Evolutionary conservation across 495 filamentous ascomycete species (phyloP).

Genomic region (Cercophora sp.): DNA sequence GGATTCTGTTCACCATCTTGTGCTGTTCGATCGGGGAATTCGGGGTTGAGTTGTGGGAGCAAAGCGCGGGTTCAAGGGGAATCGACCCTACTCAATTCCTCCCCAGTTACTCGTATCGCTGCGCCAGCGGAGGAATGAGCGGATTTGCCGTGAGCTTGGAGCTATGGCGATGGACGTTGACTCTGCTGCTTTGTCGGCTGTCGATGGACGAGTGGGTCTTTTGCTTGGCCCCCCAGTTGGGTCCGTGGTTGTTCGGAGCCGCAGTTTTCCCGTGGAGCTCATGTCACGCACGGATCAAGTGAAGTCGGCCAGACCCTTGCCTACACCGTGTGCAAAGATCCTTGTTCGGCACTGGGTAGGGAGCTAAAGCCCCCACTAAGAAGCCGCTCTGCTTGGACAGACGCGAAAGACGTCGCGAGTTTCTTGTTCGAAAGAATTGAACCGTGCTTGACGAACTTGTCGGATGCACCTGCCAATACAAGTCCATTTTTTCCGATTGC

Average conservation of each 20-base stretch:
- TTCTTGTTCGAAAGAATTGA: too few relatives aligned
- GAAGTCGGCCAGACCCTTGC: too few relatives aligned
- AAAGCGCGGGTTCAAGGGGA: too few relatives aligned
- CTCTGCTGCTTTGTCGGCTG: neutral
- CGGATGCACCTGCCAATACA: too few relatives aligned
- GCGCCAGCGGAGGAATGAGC: neutral
- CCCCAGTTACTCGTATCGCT: neutral
- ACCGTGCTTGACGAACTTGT: too few relatives aligned
- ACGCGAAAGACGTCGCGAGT: neutral
- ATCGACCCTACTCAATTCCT: constrained; percentile 12
- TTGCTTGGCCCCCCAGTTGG: neutral
- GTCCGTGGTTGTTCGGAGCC: neutral
- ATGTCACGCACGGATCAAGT: too few relatives aligned
- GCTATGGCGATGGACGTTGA: neutral
- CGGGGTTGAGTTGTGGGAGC: too few relatives aligned
- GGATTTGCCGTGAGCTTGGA: neutral
- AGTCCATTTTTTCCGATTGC: neutral
- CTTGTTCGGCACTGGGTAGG: too few relatives aligned
- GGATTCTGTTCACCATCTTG: constrained; percentile 64
- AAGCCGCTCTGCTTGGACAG: too few relatives aligned
- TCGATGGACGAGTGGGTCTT: constrained; percentile 1
- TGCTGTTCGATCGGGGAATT: too few relatives aligned
- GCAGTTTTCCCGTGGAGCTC: constrained; percentile 3
- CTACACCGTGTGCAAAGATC: too few relatives aligned
- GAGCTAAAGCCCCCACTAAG: too few relatives aligned